Evolutionary conservation across 1,284 basidiomycete genomes (phyloP), one percentile per base, ranked within the genome.

Genomic region (Apiotrichum brassicae): DNA sequence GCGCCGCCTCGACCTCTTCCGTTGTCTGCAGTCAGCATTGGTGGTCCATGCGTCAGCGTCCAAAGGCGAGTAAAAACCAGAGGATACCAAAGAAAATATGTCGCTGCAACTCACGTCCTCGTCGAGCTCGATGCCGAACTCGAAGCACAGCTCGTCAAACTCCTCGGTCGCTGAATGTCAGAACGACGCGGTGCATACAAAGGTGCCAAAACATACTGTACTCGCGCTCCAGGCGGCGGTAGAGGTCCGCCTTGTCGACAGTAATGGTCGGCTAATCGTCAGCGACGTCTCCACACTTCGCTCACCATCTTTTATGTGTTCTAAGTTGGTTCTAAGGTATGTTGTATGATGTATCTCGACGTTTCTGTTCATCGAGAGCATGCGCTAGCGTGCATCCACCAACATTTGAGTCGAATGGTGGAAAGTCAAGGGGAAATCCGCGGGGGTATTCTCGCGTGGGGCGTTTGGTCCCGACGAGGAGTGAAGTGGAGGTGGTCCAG

Each of bases 81-180:
- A n/a, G n/a, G n/a, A n/a, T n/a, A n/a, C n/a, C n/a, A n/a, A n/a
- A n/a, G n/a, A n/a, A n/a, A n/a, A n/a, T n/a, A n/a, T n/a, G n/a
- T n/a, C n/a, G n/a, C 28, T 30, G 33, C 33, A 34, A 61, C 86
- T 62, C 66, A 93, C 91, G 76, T 97, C 94, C 74, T 97, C 94
- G 68, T 98, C 94, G 36, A 98, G 78, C 77, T 98, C 94, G 54
- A 98, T 80, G 51, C 94, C 94, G 75, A 94, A 98, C 63, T 97
- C 91, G 76, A 98, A 98, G 70, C 91, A 89, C 47, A 98, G 81
- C 68, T 85, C 82, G 76, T 97, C 94, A 66, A 98, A 97, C 63
- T 94, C 91, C 57, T 94, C 83, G 41, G 86, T 83, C 43, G 88
- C 91, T 95, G 65, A n/a, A 14, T 9, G 41, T 16, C 6, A 18